Evolutionary conservation across 768 basidiomycete species (phyloP), one percentile per base, ranked within the genome.

Genomic region (Mycena galericulata): DNA sequence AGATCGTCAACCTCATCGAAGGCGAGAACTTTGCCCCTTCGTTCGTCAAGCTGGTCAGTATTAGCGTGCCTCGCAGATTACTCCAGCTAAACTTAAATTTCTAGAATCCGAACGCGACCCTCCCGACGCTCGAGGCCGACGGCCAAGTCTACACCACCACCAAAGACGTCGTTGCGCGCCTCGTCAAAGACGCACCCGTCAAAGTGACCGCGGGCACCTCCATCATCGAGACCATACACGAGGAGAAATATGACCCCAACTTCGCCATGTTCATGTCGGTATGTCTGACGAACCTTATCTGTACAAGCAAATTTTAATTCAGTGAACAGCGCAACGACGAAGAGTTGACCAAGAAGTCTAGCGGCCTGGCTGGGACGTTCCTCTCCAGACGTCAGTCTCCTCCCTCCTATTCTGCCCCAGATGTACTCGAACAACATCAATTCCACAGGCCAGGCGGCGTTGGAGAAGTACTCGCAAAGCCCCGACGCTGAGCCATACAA

Each of bases 171-270:
- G 77, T 81, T 14, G 72, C 75, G 36, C 82, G 83, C 70, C 79
- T 88, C 46, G 75, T 83, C 41, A 70, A 78, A 55, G 77, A 84
- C 62, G 80, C 85, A 8, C 77, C 82, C 20, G 77, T 69, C 64
- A 75, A 79, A 67, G 80, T 79, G 24, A 77, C 78, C 12, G 74
- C 76, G 7, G 80, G 82, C 18, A 73, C 76, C 20, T 72, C 83
- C n/a, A 65, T 81, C 58, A 79, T 84, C 68, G 75, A 74, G 40
- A 80, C 72, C 59, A 73, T 88, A 27, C 86, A 88, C 71, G 80
- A 82, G 34, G 82, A 84, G 38, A 78, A 75, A 40, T 75, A 82
- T 56, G 86, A 88, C 72, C 87, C 87, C 58, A 89, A 89, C 81
- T 85, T 87, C 69, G 79, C 83, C n/a, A 51, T 84, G 29, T 65